A percentile compares a stretch with the other conserved stretches of the same genome.
These are phyloP conservation scores for Saturnispora gosingensis DNA, from an alignment of 805 yeast genomes.

Conservation along the genomic window DNA sequence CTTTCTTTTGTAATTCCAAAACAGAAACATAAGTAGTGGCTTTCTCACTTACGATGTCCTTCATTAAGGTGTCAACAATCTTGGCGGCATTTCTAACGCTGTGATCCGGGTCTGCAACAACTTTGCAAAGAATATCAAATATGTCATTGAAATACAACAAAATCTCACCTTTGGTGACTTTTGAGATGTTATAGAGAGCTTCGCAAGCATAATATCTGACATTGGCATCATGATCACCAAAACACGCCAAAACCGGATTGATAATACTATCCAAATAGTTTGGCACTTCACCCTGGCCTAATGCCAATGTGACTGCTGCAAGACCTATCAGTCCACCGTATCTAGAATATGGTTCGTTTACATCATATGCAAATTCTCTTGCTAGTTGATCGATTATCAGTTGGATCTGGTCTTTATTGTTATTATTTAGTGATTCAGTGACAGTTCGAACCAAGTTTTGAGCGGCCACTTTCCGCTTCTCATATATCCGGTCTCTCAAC, in stretches of 20 bases:
- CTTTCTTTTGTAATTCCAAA: conserved; percentile 31
- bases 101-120: conserved; percentile 84
- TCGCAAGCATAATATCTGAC: conserved; percentile 97
- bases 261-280: conserved; percentile 74
- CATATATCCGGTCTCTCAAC: conserved; percentile 63
- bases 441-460: conserved; percentile 70
- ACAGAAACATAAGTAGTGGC: conserved; percentile 81
- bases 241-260: conserved; percentile 90
- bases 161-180: conserved; percentile 93
- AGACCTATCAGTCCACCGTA: conserved; percentile 94
- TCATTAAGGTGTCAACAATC: conserved; percentile 76
- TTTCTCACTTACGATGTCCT: conserved; percentile 91
- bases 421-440: conserved; percentile 54
- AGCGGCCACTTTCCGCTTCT: conserved; percentile 71
- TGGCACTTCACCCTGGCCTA: conserved; percentile 79
- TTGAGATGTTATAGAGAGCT: conserved; percentile 88
- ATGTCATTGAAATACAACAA: conserved; percentile 86
- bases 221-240: conserved; percentile 95
- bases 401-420: conserved; percentile 45
- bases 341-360: conserved; percentile 78
- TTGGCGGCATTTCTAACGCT: conserved; percentile 95
- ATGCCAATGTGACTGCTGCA: conserved; percentile 91
- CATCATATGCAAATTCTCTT: conserved; percentile 69
- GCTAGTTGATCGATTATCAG: conserved; percentile 65
- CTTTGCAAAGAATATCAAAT: conserved; percentile 82